Evolutionary conservation across 306 rosid species (phyloP), one percentile per base, ranked within the genome.

Genomic region (Sophora flavescens): DNA sequence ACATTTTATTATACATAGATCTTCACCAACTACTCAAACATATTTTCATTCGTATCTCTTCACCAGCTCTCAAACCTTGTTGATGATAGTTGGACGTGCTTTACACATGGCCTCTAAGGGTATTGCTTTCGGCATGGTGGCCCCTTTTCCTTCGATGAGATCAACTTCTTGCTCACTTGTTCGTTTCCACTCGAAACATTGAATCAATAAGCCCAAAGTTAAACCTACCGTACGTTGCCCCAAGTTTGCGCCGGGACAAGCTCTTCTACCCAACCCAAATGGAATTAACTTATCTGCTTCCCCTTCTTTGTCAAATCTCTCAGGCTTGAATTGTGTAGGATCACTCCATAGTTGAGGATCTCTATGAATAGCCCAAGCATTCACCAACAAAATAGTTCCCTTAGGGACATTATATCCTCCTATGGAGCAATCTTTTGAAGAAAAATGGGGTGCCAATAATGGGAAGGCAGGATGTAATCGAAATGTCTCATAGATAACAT

Each of bases 361-460:
- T 63, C 83, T 79, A 61, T 68, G 82, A 35, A 78, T 78, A 5
- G 82, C 82, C 82, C 82, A 78, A 22, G 82, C 77, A 78, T 71
- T 79, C 30, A 53, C 83, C 73, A 79, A 51, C 18, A 79, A 41
- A 41, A 79, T 62, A 28, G 78, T 79, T 8, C 63, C 58, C 7
- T 63, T 5, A 4, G 83, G 83, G 41, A 70, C 66, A 41, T 63
- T 41, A 6, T 71, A 79, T 63, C 78, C 83, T 63, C 83, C 83
- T 38, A 79, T 42, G 58, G 51, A 63, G 39, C 73, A 79, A 52
- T 79, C 78, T 15, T 63, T 1, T 16, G 78, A 79, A 12, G 83
- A 79, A 30, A 50, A 79, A 52, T 79, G 83, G 8, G 78, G 83
- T 8, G 77, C 62, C 17, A 79, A 41, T 4, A 79, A 52, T 39